Percentiles rank a stretch among this genome's conserved stretches.
These are phyloP conservation scores for Gossypium ekmanianum DNA, from an alignment of 345 rosid genomes.

Conservation along the genomic window DNA sequence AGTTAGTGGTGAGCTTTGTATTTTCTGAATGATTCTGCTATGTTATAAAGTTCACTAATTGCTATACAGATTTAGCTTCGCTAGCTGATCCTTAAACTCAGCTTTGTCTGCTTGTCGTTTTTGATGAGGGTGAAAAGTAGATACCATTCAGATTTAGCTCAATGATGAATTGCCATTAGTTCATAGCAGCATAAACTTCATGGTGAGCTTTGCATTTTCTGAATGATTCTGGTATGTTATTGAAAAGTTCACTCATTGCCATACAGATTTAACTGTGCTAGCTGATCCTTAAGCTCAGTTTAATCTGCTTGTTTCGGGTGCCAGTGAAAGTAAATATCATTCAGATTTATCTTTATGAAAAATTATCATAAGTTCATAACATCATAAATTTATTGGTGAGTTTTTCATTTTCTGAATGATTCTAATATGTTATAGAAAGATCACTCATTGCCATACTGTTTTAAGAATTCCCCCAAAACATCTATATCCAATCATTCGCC, in stretches of 20 bases:
- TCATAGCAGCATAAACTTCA: neutral
- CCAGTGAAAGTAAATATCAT: neutral
- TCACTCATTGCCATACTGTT: neutral
- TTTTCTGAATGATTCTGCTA: too few species aligned
- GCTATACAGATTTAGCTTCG: too few species aligned
- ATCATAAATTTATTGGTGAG: neutral
- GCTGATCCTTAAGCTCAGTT: neutral
- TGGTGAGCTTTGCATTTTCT: neutral
- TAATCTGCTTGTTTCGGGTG: neutral
- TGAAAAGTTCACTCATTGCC: too few species aligned
- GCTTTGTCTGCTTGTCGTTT: neutral
- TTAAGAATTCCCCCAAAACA: neutral
- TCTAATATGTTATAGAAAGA: neutral
- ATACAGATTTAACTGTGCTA: neutral
- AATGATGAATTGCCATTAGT: neutral
- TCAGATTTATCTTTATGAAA: neutral
- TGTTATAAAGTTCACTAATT: too few species aligned
- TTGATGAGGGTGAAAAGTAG: neutral
- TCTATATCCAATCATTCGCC: neutral
- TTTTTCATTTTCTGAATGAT: neutral
- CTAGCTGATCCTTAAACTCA: neutral
- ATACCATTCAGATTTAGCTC: slow-evolving; percentile 3
- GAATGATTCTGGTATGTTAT: neutral
- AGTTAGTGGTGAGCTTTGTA: too few species aligned
- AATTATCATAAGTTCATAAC: neutral